Conservation (phyloP, 176 grass and related monocot species). For the Eragrostis nindensis region DNA sequence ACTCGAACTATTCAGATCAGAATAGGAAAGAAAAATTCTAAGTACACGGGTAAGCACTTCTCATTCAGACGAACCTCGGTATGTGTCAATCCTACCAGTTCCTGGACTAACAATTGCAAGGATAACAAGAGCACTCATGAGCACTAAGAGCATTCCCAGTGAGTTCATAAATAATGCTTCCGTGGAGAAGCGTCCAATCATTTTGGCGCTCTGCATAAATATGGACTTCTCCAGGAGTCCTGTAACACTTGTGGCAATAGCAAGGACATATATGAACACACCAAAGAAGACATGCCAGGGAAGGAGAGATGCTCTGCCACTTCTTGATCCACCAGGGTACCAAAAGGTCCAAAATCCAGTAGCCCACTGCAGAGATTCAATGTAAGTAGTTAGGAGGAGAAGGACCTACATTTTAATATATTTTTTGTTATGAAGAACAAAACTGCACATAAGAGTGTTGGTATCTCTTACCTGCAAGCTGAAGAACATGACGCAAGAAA, state of each 20-base stretch:
- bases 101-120: slow-evolving; percentile 64
- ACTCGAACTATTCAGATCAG: background rate
- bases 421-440: background rate
- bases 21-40: background rate
- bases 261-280: slow-evolving; percentile 76
- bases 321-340: slow-evolving; percentile 96
- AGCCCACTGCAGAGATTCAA: slow-evolving; percentile 68
- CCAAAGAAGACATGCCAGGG: slow-evolving; percentile 92
- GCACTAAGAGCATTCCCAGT: slow-evolving; percentile 68
- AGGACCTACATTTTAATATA: background rate
- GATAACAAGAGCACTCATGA: slow-evolving; percentile 68
- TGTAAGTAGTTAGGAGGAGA: background rate
- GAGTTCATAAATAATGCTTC: slow-evolving; percentile 89
- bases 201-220: slow-evolving; percentile 76
- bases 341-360: slow-evolving; percentile 85
- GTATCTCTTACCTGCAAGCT: slow-evolving; percentile 64
- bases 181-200: slow-evolving; percentile 70
- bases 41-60: background rate
- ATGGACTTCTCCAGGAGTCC: slow-evolving; percentile 95
- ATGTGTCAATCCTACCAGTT: slow-evolving; percentile 54
- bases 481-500: slow-evolving; percentile 74
- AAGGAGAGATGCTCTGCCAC: slow-evolving; percentile 62
- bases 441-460: slow-evolving; percentile 15
- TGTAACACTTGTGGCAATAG: slow-evolving; percentile 67
- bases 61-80: slow-evolving; percentile 74